phyloP scores from a whole-genome alignment of 2,329 filamentous ascomycete genomes.

The Lasiodiplodia sp. region DNA sequence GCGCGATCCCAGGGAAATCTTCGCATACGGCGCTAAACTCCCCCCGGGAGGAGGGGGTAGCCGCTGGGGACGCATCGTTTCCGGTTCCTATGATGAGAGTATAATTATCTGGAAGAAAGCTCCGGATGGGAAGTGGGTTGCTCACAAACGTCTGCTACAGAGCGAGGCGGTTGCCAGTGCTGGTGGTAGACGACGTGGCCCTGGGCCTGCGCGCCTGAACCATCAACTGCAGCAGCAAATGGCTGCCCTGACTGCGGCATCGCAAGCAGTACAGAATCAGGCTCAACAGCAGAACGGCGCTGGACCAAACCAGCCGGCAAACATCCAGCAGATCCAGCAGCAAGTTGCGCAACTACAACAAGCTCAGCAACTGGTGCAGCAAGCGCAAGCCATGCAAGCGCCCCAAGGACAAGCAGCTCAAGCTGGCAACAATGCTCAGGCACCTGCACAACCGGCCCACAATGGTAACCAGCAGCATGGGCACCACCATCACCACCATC shows the following conservation, averaged over 20 bases:
- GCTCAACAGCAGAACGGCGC: neutral
- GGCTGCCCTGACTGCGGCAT: conserved; percentile 42
- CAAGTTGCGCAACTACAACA: conserved; percentile 35
- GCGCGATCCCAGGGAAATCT: conserved; percentile 75
- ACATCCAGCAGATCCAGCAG: conserved; percentile 34
- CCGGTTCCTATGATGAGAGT: conserved; percentile 93
- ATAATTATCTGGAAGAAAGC: conserved; percentile 95
- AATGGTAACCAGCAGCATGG: conserved; percentile 37
- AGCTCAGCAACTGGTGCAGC: conserved; percentile 31
- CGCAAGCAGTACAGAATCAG: conserved; percentile 47
- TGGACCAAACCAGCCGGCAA: conserved; percentile 35
- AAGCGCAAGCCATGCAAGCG: conserved; percentile 31
- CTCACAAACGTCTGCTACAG: conserved; percentile 76
- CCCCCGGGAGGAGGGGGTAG: conserved; percentile 91
- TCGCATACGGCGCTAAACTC: conserved; percentile 82
- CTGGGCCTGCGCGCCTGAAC: conserved; percentile 31
- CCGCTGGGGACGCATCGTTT: conserved; percentile 92
- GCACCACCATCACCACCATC: conserved; percentile 39
- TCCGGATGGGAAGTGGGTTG: conserved; percentile 82
- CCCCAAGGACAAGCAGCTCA: conserved; percentile 27
- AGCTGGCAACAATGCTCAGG: conserved; percentile 5
- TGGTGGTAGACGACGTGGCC: conserved; percentile 48
- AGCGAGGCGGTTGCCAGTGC: conserved; percentile 67
- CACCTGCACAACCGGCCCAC: conserved; percentile 14
- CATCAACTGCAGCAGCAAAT: conserved; percentile 50